phyloP scores from a whole-genome alignment of 1,284 basidiomycete genomes.

The Inonotus obliquus region DNA sequence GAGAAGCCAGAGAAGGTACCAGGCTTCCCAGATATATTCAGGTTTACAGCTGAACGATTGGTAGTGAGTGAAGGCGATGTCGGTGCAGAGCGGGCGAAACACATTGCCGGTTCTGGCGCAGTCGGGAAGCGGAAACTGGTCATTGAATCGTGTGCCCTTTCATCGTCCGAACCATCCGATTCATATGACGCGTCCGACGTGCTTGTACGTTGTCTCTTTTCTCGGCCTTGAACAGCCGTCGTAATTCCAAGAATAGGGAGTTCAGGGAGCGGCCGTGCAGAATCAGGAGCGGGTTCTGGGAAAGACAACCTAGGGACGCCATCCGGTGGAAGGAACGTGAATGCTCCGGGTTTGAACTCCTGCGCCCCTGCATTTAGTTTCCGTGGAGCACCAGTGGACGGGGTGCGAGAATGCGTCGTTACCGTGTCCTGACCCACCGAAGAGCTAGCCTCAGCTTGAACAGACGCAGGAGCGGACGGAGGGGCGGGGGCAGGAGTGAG shows the following conservation, averaged over 20 bases:
- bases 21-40: conserved; percentile 46
- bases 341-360: conserved; percentile 73
- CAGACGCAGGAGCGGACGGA: conserved; percentile 17
- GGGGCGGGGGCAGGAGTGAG: conserved; percentile 28
- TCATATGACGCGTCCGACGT: conserved; percentile 41
- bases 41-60: conserved; percentile 25
- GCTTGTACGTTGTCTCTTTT: conserved; percentile 52
- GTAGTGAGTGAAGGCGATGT: conserved; percentile 32
- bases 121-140: conserved; percentile 70
- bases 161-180: conserved; percentile 39
- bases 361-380: conserved; percentile 68
- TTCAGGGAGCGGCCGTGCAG: conserved; percentile 32
- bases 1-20: conserved; percentile 62
- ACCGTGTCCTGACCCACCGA: conserved; percentile 35
- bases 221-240: conserved; percentile 56
- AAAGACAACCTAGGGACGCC: conserved; percentile 56
- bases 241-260: conserved; percentile 26
- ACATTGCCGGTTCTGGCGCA: conserved; percentile 44
- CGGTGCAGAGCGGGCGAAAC: conserved; percentile 42
- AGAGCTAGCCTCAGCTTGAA: conserved; percentile 23
- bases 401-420: conserved; percentile 47
- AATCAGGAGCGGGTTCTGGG: conserved; percentile 27
- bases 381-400: conserved; percentile 51
- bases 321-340: conserved; percentile 68
- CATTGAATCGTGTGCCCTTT: conserved; percentile 49